Base-by-base conservation (phyloP, 2,329 filamentous ascomycete genomes). In the Pestalotiopsis sp. region DNA sequence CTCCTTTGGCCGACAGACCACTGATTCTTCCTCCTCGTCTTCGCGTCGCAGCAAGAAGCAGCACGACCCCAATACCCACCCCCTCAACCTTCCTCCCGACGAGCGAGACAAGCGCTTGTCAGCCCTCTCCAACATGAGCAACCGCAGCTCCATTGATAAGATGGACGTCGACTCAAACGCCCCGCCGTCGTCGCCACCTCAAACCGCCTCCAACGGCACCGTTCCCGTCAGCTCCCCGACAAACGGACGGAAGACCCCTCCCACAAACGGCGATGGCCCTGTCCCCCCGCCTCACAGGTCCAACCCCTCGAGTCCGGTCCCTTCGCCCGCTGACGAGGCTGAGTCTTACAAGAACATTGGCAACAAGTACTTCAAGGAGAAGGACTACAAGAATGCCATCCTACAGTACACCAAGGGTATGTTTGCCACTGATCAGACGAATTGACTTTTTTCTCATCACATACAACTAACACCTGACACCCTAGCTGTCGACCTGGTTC, bases 361-460 rank as follows among this genome's bases (percentile, higher is more conserved):
- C 69, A 99, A 99, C 84, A 96, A 96, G 77, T 95, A 93, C 78
- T 99, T 98, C 88, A 98, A 98, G 85, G 93, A 95, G 72, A 93
- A 92, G 79, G 93, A 98, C 77, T 99, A 95, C 80, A 83, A 86
- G 70, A 92, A 92, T 78, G 95, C 96, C 27, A 95, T 98, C 79
- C 88, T 93, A 74, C 94, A 98, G 81, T 99, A 98, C 81, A 93
- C 93, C 74, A 97, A 97, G 89, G 95, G 95, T 97, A 85, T 78
- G 79, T 70, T 67, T 60, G 52, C 52, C 61, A 69, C 38, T 25
- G 45, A 63, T 68, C 38, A 62, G n/a, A 57, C 3, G 17, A 27
- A 17, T 14, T 27, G 64, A n/a, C 73, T 70, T 71, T 67, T 67
- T 73, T 36, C 49, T 17, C 13, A 7, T 36, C 31, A 23, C 41